These are phyloP conservation scores for Thymus mandschuricus DNA, from an alignment of 257 asterid species.

Conservation along the genomic window DNA sequence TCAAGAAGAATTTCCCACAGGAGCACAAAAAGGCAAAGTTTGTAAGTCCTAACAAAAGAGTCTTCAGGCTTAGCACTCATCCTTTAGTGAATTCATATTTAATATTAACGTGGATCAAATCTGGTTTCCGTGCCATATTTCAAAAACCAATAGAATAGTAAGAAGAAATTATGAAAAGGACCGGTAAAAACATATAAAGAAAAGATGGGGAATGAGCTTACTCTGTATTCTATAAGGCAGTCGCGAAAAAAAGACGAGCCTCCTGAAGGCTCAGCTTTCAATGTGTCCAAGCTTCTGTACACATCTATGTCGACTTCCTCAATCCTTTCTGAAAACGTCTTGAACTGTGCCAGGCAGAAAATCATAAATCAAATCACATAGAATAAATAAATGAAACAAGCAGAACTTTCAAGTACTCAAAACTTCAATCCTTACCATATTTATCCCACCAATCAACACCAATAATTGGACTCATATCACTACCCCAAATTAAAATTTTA, in stretches of 20 bases:
- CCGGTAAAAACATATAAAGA: not conserved
- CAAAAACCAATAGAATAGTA: no score
- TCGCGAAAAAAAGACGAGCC: not conserved
- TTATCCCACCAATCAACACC: not conserved
- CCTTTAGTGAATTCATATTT: no score
- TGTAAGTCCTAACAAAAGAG: no score
- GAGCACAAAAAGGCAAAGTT: no score
- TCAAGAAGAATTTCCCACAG: no score
- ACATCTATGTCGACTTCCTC: conserved; percentile 1
- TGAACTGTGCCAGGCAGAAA: not conserved
- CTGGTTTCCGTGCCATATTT: no score
- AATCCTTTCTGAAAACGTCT: not conserved
- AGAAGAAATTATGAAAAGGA: no score
- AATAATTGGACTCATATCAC: not conserved
- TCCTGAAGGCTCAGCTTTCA: not conserved
- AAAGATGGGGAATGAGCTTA: not conserved
- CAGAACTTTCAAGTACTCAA: not conserved
- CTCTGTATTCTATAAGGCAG: not conserved
- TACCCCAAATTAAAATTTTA: not conserved
- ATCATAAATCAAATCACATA: not conserved
- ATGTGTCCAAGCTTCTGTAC: not conserved
- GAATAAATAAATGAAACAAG: no score
- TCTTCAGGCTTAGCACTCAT: no score
- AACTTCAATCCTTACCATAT: not conserved
- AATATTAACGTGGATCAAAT: no score